Evolutionary conservation across 768 basidiomycete species (phyloP), one percentile per base, ranked within the genome.

Genomic region (Ephemerocybe angulata): DNA sequence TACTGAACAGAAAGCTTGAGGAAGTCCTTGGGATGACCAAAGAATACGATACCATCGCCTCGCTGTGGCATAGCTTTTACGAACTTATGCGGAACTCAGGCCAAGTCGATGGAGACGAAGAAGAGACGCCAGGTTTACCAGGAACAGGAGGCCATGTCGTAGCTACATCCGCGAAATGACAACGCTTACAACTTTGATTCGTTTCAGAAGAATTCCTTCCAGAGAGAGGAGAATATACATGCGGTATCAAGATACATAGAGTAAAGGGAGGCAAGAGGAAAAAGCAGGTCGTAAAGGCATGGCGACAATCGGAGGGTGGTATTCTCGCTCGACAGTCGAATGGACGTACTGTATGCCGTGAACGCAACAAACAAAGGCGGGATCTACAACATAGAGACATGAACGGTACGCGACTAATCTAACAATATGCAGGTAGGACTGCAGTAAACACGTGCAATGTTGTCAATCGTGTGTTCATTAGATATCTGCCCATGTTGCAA

Each of bases 21-120:
- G 93, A 97, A 66, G 92, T 94, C 2, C 73, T 88, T 24, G 90
- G 90, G 10, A 95, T 96, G 83, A 93, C 94, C 4, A 86, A 85
- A 55, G 94, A 95, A 75, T 94, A 96, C 67, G 83, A 88, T 49
- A 93, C 88, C 2, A 91, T 95, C 38, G 90, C 93, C 3, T 77
- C 82, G 2, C 75, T 97, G 47, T 95, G 93, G 92, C 79, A 84
- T 55, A 83, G 80, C 61, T 93, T 92, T 60, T 85, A 90, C 62
- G 73, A 85, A 54, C 74, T 93, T 60, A 92, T 92, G 88, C 79
- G 78, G 24, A 76, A 70, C 41, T 78, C 79, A 19, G 68, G 70
- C n/a, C 67, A 62, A 41, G 71, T 71, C 3, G 66, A 67, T 17
- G 63, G 65, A 58, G 67, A 50, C 41, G 68, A 75, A 28, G 72